Evolutionary conservation across 2,329 filamentous ascomycete species (phyloP).

Genomic region (Hypocrella siamensis): DNA sequence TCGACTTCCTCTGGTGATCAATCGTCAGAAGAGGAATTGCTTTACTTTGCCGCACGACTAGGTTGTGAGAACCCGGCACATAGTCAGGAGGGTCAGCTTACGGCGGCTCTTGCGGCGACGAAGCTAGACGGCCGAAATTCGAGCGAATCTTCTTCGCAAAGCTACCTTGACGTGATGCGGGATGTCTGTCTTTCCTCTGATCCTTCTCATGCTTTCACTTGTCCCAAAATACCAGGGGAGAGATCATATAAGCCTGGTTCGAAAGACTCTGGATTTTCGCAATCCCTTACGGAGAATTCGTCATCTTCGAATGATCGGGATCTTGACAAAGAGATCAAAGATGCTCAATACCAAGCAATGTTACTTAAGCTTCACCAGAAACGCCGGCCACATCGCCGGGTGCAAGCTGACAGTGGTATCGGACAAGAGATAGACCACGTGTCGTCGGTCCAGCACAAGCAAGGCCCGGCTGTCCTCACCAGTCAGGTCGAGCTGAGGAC

Average conservation of each 20-base stretch:
- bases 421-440: neutral
- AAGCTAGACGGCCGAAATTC: neutral
- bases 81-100: neutral
- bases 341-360: conserved; percentile 10
- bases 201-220: neutral
- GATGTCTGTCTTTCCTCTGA: neutral
- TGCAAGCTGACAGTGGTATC: conserved; percentile 1
- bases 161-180: neutral
- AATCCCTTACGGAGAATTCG: neutral
- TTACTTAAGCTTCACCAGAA: conserved; percentile 11
- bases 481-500: neutral
- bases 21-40: neutral
- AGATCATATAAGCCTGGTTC: neutral
- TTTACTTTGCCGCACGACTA: neutral
- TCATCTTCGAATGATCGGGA: neutral
- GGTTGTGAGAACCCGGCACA: neutral
- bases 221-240: neutral
- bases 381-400: neutral
- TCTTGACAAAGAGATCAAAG: neutral
- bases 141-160: neutral
- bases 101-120: neutral
- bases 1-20: neutral
- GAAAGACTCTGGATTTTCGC: neutral
- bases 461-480: neutral
- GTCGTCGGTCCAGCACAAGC: neutral